A percentile compares a stretch with the other conserved stretches of the same genome.
phyloP scores from a whole-genome alignment of 331 rosid genomes.

The Rosa hybrid region DNA sequence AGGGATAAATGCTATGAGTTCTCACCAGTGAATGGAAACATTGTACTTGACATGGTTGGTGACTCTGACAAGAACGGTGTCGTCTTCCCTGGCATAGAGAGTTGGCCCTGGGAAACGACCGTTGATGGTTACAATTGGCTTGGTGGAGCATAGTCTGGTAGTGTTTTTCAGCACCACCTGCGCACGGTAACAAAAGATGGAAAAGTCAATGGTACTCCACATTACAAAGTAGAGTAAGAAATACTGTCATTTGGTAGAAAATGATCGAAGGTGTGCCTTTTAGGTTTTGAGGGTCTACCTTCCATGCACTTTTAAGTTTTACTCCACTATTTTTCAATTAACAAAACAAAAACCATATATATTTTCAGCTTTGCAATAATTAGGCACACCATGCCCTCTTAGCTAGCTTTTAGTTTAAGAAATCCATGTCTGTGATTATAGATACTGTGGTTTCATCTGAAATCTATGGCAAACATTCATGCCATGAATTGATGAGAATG shows the following conservation, averaged over 20 bases:
- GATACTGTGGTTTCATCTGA: slow-evolving; percentile 2
- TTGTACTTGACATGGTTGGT: slow-evolving; percentile 67
- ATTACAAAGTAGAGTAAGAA: not conserved
- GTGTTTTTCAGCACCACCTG: slow-evolving; percentile 69
- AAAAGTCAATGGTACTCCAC: not conserved
- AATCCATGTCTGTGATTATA: not conserved
- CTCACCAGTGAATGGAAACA: slow-evolving; percentile 77
- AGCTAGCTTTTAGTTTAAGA: not conserved
- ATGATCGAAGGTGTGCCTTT: slow-evolving; percentile 7
- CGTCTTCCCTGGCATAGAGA: slow-evolving; percentile 86
- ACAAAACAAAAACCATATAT: not conserved
- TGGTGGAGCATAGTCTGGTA: slow-evolving; percentile 64
- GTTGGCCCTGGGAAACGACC: slow-evolving; percentile 96
- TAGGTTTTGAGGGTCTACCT: slow-evolving; percentile 27
- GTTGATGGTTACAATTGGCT: slow-evolving; percentile 73
- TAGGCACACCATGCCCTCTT: not conserved
- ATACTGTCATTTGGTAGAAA: slow-evolving; percentile 15
- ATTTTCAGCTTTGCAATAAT: not conserved
- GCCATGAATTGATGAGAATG: not conserved
- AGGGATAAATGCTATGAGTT: not conserved
- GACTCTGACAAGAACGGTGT: slow-evolving; percentile 73
- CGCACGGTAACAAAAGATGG: slow-evolving; percentile 22
- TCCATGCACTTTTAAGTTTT: slow-evolving; percentile 23
- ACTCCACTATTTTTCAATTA: not conserved
- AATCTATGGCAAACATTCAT: not conserved